phyloP scores from a whole-genome alignment of 2,329 filamentous ascomycete genomes.

The Chaetothyriales sp. region DNA sequence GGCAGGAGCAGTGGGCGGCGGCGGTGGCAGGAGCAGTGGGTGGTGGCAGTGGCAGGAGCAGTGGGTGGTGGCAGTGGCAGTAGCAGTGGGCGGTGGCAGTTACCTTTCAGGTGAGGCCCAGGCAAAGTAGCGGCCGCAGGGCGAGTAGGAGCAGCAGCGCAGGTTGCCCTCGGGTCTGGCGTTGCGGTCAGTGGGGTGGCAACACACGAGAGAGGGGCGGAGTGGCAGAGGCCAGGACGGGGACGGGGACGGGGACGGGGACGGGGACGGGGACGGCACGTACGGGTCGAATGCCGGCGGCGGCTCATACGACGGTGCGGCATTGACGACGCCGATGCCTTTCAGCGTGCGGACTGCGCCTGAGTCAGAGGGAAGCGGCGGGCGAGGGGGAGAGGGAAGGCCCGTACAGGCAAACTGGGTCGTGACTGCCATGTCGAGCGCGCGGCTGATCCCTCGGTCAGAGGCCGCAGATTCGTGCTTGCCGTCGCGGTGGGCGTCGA shows the following conservation, averaged over 20 bases:
- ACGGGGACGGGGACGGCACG: too few relatives aligned
- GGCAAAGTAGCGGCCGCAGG: constrained; percentile 89
- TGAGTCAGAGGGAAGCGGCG: neutral
- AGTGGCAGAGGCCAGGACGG: too few relatives aligned
- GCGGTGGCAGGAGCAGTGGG: constrained; percentile 11
- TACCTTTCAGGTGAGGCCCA: constrained; percentile 75
- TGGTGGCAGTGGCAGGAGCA: constrained; percentile 14
- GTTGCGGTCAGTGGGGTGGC: constrained; percentile 2
- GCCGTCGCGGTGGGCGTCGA: neutral
- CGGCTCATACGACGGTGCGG: constrained; percentile 72
- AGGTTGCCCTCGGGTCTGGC: constrained; percentile 79
- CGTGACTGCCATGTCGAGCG: constrained; percentile 59
- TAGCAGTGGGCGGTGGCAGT: constrained; percentile 12
- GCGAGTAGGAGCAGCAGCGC: constrained; percentile 88
- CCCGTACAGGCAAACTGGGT: constrained; percentile 77
- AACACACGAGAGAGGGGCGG: constrained; percentile 2
- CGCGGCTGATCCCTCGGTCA: neutral
- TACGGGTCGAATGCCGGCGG: constrained; percentile 63
- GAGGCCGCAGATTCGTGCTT: neutral
- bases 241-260: too few relatives aligned
- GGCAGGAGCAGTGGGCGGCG: constrained; percentile 2
- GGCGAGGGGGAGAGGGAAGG: too few relatives aligned
- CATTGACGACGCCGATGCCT: constrained; percentile 86
- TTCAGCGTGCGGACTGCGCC: constrained; percentile 74
- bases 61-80: constrained; percentile 12